Percentiles rank a stretch among this genome's conserved stretches.
These are phyloP conservation scores for Hypsizygus marmoreus DNA, from an alignment of 768 basidiomycete genomes.

Conservation along the genomic window DNA sequence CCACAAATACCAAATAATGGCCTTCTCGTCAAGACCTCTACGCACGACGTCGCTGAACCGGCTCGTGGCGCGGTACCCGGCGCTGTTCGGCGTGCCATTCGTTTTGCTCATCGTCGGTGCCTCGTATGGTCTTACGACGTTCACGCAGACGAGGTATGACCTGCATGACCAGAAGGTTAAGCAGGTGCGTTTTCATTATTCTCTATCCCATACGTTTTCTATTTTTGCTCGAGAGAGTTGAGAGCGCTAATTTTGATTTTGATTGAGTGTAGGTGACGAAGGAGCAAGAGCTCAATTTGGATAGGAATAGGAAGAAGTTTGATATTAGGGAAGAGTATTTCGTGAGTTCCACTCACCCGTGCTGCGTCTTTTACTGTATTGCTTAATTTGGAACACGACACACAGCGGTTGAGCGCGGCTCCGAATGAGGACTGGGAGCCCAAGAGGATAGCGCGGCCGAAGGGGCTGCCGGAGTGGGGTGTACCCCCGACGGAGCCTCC, in stretches of 20 bases:
- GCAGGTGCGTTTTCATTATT: slow-evolving; percentile 43
- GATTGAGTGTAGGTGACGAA: slow-evolving; percentile 54
- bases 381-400: not conserved
- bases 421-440: slow-evolving; percentile 83
- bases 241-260: not conserved
- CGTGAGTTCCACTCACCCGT: slow-evolving; percentile 52
- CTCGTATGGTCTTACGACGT: slow-evolving; percentile 77
- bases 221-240: not conserved
- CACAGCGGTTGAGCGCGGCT: slow-evolving; percentile 64
- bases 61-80: slow-evolving; percentile 60
- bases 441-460: slow-evolving; percentile 79
- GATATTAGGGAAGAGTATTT: slow-evolving; percentile 97
- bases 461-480: slow-evolving; percentile 94
- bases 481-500: slow-evolving; percentile 68
- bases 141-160: slow-evolving; percentile 93
- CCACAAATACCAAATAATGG: too few relatives aligned
- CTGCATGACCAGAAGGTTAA: slow-evolving; percentile 79
- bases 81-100: slow-evolving; percentile 86
- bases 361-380: not conserved
- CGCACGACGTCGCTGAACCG: slow-evolving; percentile 41
- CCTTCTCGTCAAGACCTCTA: slow-evolving; percentile 49
- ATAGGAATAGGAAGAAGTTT: slow-evolving; percentile 73
- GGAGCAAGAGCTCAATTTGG: slow-evolving; percentile 76
- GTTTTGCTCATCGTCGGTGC: slow-evolving; percentile 81
- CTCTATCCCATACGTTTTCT: not conserved